Evolutionary conservation across 768 basidiomycete species (phyloP).

Genomic region (Mycena amicta): DNA sequence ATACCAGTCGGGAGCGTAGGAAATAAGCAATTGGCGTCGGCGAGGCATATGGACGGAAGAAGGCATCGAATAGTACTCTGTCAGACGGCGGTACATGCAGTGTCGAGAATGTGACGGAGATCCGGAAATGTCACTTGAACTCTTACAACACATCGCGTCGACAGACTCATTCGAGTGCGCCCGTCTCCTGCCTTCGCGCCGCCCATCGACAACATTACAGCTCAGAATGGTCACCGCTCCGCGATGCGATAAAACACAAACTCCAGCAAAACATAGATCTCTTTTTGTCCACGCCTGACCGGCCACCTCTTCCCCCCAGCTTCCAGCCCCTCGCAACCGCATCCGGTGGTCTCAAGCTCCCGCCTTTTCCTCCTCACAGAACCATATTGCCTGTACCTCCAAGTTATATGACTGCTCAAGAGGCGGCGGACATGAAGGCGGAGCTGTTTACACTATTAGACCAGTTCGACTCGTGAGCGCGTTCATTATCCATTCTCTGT

Average conservation of each 20-base stretch:
- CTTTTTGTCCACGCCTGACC: constrained; percentile 43
- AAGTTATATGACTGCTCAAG: constrained; percentile 59
- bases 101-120: too few species aligned
- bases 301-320: constrained; percentile 41
- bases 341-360: constrained; percentile 65
- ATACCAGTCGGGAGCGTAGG: constrained; percentile 81
- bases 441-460: constrained; percentile 66
- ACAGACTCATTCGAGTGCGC: constrained; percentile 67
- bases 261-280: constrained; percentile 56
- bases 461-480: constrained; percentile 71
- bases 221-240: constrained; percentile 69
- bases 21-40: constrained; percentile 51
- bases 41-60: too few species aligned
- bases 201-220: constrained; percentile 36
- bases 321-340: constrained; percentile 44
- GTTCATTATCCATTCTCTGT: constrained; percentile 21
- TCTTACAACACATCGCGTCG: constrained; percentile 61
- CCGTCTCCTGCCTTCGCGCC: constrained; percentile 4
- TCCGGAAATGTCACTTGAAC: not conserved
- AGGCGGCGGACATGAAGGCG: constrained; percentile 59
- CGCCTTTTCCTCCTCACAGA: constrained; percentile 72
- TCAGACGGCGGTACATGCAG: not conserved
- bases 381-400: constrained; percentile 56
- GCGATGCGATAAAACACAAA: constrained; percentile 73
- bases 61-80: constrained; percentile 17